Conservation (phyloP, 78 protist genomes). For the slime mould (Dictyostelium discoideum) region DNA sequence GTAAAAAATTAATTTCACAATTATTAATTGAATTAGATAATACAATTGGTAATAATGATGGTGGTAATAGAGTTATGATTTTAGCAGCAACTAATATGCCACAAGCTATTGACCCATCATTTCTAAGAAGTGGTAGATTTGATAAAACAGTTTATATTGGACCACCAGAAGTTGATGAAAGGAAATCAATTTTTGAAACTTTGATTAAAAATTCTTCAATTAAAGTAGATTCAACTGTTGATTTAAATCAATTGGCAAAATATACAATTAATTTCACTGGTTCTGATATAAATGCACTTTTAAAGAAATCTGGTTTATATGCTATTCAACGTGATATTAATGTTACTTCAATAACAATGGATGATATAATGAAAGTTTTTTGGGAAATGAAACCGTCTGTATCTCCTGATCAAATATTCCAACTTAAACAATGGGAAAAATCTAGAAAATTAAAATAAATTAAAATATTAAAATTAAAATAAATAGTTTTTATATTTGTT, state of each 20-base stretch:
- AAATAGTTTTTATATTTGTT: background rate
- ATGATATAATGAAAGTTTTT: constrained; percentile 13
- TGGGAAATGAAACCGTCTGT: constrained; percentile 40
- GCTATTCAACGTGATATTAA: constrained; percentile 43
- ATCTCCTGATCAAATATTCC: background rate
- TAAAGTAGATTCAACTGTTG: constrained; percentile 95
- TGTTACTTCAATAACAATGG: background rate
- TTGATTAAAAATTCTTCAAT: constrained; percentile 93
- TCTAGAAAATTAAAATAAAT: background rate
- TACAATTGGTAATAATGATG: constrained; percentile 81
- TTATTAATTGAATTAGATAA: constrained; percentile 99
- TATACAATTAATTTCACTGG: constrained; percentile 98
- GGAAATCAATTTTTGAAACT: constrained; percentile 94
- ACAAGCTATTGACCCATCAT: constrained; percentile 99
- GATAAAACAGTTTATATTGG: constrained; percentile 99
- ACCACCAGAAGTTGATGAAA: constrained; percentile 97
- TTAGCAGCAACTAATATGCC: constrained; percentile 99
- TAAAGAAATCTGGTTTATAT: constrained; percentile 99
- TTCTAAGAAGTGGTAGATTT: constrained; percentile 99
- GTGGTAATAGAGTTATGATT: constrained; percentile 98
- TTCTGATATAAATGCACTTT: constrained; percentile 99
- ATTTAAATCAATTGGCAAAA: constrained; percentile 92
- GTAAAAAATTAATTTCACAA: constrained; percentile 99
- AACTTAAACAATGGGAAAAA: constrained; percentile 9
- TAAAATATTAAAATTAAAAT: background rate